Percentiles rank a stretch among this genome's conserved stretches.
These are phyloP conservation scores for Delphinella strobiligena DNA, from an alignment of 2,329 filamentous ascomycete genomes.

Conservation along the genomic window DNA sequence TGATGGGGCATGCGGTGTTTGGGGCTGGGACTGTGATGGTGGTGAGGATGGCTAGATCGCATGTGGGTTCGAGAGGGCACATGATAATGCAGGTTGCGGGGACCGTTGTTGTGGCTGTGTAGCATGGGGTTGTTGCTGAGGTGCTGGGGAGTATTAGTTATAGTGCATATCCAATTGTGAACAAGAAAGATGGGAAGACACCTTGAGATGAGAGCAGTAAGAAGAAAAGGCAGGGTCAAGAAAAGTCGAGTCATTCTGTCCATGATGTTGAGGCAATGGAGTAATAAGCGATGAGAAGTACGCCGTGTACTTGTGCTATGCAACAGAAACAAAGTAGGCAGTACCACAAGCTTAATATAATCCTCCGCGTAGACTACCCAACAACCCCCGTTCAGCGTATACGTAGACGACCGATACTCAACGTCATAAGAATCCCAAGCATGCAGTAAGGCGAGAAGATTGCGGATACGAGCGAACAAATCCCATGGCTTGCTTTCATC, in stretches of 20 bases:
- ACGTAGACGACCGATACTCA: no score
- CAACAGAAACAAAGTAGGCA: no score
- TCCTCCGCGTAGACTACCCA: no score
- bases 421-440: no score
- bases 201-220: not conserved
- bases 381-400: no score
- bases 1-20: not conserved
- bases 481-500: no score
- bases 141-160: not conserved
- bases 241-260: not conserved
- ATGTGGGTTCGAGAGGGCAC: not conserved
- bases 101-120: constrained; percentile 6
- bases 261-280: no score
- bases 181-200: not conserved
- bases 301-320: no score
- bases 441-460: no score
- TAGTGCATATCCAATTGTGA: not conserved
- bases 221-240: not conserved
- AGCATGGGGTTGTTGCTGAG: constrained; percentile 4
- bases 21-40: constrained; percentile 1
- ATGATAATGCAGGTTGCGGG: not conserved
- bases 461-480: no score
- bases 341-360: no score
- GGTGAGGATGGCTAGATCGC: not conserved
- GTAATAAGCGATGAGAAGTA: no score